These are phyloP conservation scores for Talaromyces sp. DNA, from an alignment of 2,329 filamentous ascomycete species.

Conservation along the genomic window DNA sequence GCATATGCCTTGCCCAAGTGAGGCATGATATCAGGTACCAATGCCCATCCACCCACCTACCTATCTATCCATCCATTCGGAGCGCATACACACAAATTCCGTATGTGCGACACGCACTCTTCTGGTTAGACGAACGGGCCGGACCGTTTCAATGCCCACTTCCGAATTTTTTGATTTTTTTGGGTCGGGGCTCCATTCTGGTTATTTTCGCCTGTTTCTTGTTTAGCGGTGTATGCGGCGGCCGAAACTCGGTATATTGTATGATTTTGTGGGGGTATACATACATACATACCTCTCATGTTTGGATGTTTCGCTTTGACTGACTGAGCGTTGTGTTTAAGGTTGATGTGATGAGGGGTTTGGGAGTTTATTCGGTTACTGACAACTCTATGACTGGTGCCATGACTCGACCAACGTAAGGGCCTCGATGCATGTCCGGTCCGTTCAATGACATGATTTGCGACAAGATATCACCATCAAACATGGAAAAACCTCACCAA, in stretches of 20 bases:
- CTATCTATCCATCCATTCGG: background rate
- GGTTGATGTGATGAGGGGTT: background rate
- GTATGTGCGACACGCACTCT: background rate
- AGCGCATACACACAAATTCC: background rate
- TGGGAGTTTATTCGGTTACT: background rate
- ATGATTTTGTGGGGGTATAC: background rate
- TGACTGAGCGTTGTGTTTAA: background rate
- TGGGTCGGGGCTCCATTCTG: background rate
- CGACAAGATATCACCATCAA: background rate
- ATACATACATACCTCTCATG: background rate
- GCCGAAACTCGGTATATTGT: background rate
- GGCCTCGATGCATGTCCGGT: background rate
- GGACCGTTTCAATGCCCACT: background rate
- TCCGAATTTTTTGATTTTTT: background rate
- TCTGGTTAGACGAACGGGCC: background rate
- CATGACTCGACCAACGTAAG: background rate
- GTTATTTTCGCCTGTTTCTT: background rate
- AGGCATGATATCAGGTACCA: slow-evolving; percentile 2
- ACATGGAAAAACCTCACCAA: background rate
- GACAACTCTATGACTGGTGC: background rate
- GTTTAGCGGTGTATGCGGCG: background rate
- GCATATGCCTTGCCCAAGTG: background rate
- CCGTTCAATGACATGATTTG: background rate
- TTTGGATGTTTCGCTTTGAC: background rate
- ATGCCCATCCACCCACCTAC: background rate